These are phyloP conservation scores for Fusarium sterilihyphosum DNA, from an alignment of 2,329 filamentous ascomycete species.

Conservation along the genomic window DNA sequence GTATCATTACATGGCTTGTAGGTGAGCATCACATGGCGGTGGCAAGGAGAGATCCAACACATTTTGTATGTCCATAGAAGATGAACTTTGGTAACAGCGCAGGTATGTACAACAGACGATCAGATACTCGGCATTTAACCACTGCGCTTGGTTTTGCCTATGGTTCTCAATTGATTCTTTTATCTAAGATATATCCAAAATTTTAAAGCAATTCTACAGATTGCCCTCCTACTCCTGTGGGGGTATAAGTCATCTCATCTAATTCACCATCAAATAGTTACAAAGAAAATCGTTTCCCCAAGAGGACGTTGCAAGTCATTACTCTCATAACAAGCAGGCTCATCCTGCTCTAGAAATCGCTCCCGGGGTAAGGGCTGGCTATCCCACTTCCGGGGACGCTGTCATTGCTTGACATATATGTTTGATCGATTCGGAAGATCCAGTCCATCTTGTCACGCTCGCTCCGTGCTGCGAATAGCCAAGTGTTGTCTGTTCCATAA, in stretches of 20 bases:
- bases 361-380: constrained; percentile 48
- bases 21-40: background rate
- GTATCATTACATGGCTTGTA: background rate
- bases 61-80: background rate
- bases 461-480: constrained; percentile 88
- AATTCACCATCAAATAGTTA: constrained; percentile 43
- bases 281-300: constrained; percentile 43
- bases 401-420: constrained; percentile 62
- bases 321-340: constrained; percentile 31
- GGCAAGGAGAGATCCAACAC: background rate
- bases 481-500: constrained; percentile 94
- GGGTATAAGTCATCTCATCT: constrained; percentile 47
- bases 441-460: constrained; percentile 96
- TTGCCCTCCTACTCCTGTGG: constrained; percentile 41
- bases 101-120: background rate
- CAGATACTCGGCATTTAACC: background rate
- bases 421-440: constrained; percentile 95
- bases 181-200: constrained; percentile 40
- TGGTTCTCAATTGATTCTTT: constrained; percentile 13
- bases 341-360: constrained; percentile 42
- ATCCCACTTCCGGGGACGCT: constrained; percentile 53
- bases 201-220: constrained; percentile 31
- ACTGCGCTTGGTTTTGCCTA: background rate
- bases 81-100: background rate
- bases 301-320: constrained; percentile 45